Evolutionary conservation across 2,329 filamentous ascomycete species (phyloP).

Genomic region (Tolypocladium amazonense): DNA sequence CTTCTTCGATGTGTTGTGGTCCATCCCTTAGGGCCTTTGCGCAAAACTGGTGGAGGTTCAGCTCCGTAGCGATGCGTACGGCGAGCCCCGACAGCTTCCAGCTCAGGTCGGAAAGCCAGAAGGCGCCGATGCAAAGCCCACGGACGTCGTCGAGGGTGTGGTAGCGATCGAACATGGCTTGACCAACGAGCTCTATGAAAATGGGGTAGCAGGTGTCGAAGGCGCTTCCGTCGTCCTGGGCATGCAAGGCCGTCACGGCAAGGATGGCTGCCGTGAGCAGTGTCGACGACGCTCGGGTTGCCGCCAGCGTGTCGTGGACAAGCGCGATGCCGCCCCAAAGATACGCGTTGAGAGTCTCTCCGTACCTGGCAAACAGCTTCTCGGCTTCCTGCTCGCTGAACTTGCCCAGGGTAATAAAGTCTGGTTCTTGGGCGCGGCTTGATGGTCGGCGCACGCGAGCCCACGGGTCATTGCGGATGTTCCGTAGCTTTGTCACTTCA

Average conservation of each 20-base stretch:
- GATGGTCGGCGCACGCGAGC: conserved; percentile 6
- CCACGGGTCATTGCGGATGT: conserved; percentile 19
- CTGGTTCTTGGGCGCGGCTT: conserved; percentile 8
- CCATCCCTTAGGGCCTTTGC: conserved; percentile 33
- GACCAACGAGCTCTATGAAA: conserved; percentile 45
- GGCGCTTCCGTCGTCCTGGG: conserved; percentile 26
- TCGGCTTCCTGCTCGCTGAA: conserved; percentile 16
- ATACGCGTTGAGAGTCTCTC: conserved; percentile 18
- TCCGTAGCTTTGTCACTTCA: conserved; percentile 20
- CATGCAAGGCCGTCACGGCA: conserved; percentile 20
- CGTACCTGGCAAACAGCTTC: conserved; percentile 15
- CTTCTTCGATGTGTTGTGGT: conserved; percentile 38
- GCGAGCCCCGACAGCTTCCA: conserved; percentile 50
- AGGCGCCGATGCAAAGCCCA: conserved; percentile 51
- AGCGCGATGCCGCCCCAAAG: conserved; percentile 21
- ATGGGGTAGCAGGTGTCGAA: conserved; percentile 47
- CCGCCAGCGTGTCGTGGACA: conserved; percentile 15
- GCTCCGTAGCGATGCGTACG: conserved; percentile 46
- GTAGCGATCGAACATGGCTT: conserved; percentile 42
- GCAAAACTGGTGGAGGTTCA: conserved; percentile 44
- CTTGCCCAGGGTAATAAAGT: conserved; percentile 18
- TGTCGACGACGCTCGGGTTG: conserved; percentile 16
- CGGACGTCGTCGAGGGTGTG: conserved; percentile 48
- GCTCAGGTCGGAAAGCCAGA: conserved; percentile 48
- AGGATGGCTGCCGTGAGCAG: conserved; percentile 20